phyloP scores from a whole-genome alignment of 2,329 filamentous ascomycete species.

The Penicillium corylophilum region DNA sequence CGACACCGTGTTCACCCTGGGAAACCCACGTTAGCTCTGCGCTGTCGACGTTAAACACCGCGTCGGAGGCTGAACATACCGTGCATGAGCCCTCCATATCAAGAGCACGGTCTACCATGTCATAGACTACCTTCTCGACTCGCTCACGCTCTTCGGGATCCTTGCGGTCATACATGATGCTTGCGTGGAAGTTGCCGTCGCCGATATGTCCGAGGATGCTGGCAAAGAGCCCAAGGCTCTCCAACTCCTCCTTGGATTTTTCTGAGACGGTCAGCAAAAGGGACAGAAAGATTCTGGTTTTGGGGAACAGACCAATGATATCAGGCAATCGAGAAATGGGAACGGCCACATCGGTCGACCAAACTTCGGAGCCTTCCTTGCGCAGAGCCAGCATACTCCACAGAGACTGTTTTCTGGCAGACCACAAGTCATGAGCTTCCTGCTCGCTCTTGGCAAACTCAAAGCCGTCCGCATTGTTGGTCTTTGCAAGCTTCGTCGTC shows the following conservation, averaged over 20 bases:
- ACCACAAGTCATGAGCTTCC: constrained; percentile 59
- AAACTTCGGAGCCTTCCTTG: constrained; percentile 57
- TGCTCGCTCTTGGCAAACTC: constrained; percentile 55
- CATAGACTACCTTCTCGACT: constrained; percentile 77
- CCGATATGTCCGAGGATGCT: constrained; percentile 88
- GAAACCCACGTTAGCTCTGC: constrained; percentile 6
- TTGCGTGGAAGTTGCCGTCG: constrained; percentile 92
- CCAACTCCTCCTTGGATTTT: constrained; percentile 84
- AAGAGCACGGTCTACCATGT: constrained; percentile 86
- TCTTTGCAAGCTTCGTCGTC: constrained; percentile 66
- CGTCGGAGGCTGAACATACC: constrained; percentile 30
- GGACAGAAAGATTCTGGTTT: no score
- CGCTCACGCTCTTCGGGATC: constrained; percentile 69
- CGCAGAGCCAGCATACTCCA: constrained; percentile 62
- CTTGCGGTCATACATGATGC: constrained; percentile 79
- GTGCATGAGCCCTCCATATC: constrained; percentile 95
- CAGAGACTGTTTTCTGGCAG: constrained; percentile 59
- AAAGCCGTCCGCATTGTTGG: constrained; percentile 56
- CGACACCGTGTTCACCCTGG: constrained; percentile 77
- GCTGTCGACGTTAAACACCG: neutral
- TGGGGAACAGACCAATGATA: constrained; percentile 52
- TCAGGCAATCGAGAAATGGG: constrained; percentile 61
- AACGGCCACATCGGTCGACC: constrained; percentile 63
- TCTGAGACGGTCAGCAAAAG: constrained; percentile 52
- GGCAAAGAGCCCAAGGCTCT: constrained; percentile 80